Evolutionary conservation across 371 early-diverging fungal species (phyloP).

Genomic region (Rhizoclosmatium hyalinum): DNA sequence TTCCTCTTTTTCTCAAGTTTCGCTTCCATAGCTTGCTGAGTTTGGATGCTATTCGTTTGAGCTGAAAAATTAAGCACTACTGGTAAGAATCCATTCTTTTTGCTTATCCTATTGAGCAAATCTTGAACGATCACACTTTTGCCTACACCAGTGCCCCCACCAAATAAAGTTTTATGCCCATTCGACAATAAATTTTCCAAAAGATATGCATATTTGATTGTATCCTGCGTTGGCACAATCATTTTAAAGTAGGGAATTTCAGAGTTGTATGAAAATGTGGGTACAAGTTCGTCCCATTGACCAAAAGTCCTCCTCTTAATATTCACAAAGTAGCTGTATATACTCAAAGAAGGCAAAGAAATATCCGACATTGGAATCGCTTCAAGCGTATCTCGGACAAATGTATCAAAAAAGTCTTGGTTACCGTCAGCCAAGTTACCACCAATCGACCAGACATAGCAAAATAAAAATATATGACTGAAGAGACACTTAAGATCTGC

Average conservation of each 20-base stretch:
- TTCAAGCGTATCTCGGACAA: conserved; percentile 49
- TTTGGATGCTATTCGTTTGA: conserved; percentile 51
- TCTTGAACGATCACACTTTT: conserved; percentile 58
- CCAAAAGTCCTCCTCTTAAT: conserved; percentile 42
- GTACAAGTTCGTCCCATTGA: conserved; percentile 57
- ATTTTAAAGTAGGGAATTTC: conserved; percentile 57
- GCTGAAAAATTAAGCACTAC: conserved; percentile 54
- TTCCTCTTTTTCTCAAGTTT: conserved; percentile 61
- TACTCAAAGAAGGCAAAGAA: conserved; percentile 42
- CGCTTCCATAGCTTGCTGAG: conserved; percentile 57
- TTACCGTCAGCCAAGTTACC: conserved; percentile 56
- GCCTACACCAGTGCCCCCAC: conserved; percentile 58
- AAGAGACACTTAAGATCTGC: conserved; percentile 44
- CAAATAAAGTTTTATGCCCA: conserved; percentile 47
- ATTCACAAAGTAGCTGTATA: conserved; percentile 52
- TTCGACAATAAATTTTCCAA: conserved; percentile 45
- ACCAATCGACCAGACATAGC: conserved; percentile 53
- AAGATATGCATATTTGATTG: conserved; percentile 53
- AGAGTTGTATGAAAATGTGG: conserved; percentile 46
- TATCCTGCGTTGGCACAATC: conserved; percentile 60
- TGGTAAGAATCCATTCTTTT: conserved; percentile 44
- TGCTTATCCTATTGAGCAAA: conserved; percentile 43
- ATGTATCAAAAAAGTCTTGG: conserved; percentile 57
- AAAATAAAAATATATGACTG: conserved; percentile 52
- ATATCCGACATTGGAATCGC: conserved; percentile 44